Base-by-base conservation (phyloP, 164 flowering plant species). In the Stephania cephalantha region DNA sequence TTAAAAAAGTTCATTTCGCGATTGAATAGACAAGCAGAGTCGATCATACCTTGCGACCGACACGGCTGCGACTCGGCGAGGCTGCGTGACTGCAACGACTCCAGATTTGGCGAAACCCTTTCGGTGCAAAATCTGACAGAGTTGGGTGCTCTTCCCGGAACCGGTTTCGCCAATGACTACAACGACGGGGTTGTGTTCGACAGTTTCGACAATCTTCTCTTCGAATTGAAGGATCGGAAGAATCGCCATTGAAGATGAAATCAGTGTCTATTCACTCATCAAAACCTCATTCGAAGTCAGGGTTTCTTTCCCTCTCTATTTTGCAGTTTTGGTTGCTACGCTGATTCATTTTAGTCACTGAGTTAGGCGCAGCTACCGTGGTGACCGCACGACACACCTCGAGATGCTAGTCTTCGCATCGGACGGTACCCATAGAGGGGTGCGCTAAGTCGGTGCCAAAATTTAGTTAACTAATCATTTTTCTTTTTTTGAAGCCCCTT, bases 61-160 rank as follows among this genome's bases (percentile, higher is more conserved):
- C 74, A 94, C 97, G 2, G 99, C 97, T 68, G 99, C 99, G 25
- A 96, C 98, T 3, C 97, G 91, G 58, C 98, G 97, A 68, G 99
- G 98, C 83, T 94, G 99, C 74, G 98, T 94, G 75, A 94, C 90
- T 73, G 83, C 97, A 31, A 95, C 65, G 31, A 79, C 81, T 15
- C 84, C 79, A 52, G 76, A 82, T 12, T 87, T 81, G 46, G 98
- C 82, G 85, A 84, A 92, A 12, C 98, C 98, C 18, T 78, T 69
- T 20, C 95, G 79, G 86, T 86, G 91, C 25, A 96, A 85, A 42
- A 93, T 92, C 84, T 95, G 99, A 68, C 97, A 92, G 58, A 95
- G 95, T 77, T 96, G 99, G n/a, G 99, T 96, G 80, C 98, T 94
- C 85, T 96, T 96, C 0, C 99, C 99, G 0, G 99, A 96, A 61